Evolutionary conservation across 495 filamentous ascomycete species (phyloP), one percentile per base, ranked within the genome.

Genomic region (Penicillium herquei): DNA sequence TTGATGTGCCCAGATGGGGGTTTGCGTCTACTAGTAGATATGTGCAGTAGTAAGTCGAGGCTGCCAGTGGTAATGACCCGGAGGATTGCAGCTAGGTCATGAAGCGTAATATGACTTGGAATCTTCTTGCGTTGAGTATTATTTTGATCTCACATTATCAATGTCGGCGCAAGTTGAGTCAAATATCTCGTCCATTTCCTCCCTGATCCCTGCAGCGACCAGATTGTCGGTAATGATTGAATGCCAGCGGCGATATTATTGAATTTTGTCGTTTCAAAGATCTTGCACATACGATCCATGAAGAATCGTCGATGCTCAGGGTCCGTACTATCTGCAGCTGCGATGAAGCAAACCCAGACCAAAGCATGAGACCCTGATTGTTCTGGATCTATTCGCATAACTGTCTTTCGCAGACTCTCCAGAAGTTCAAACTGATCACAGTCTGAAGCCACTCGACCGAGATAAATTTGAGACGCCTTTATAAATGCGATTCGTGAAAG

Each of bases 291-390:
- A 4, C 60, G 45, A 30, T 58, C 42, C 6, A 49, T 32, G 32
- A 63, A 66, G 17, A 63, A 66, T 3, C 9, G 16, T 10, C 59
- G 59, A 37, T 66, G 57, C 8, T 47, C 54, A 0, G 59, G 54
- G 16, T 66, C 63, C 4, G 43, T 57, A 39, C 56, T 59, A 45
- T 65, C 63, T 8, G 63, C 63, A 0, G 63, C 59, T 11, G 52
- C 59, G 11, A 65, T 62, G 14, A 65, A 65, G 45, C 63, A 65
- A 8, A 62, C 54, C 63, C 63, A 65, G 1, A 65, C 63, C 2
- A 65, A 48, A n/a, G 53, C 56, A 52, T 65, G 63, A 8, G 63
- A 56, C 9, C 63, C 63, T 10, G 41, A 37, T 50, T 59, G 59
- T 1, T 62, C 44, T 9, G 63, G 63, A 21, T 53, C 43, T 17